Conservation (phyloP, 768 basidiomycete genomes). For the Suillus paluster region DNA sequence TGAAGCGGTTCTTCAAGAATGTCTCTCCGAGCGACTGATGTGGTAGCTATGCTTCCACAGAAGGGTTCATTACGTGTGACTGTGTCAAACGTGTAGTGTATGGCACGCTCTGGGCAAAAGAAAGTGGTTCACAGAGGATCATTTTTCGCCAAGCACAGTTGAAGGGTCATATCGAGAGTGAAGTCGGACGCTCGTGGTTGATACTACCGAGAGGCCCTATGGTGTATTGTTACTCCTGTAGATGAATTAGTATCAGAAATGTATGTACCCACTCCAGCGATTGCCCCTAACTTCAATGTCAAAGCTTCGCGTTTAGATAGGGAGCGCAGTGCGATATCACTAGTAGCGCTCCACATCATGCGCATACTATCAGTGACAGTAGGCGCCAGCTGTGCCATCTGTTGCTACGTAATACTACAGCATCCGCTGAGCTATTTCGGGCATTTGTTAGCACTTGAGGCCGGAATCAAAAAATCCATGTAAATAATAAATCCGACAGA, state of each 20-base stretch:
- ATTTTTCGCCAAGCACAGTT: slow-evolving; percentile 25
- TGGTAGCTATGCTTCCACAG: slow-evolving; percentile 22
- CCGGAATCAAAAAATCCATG: slow-evolving; percentile 5
- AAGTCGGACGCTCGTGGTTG: not conserved
- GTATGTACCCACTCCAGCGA: not conserved
- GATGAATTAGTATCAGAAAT: not conserved
- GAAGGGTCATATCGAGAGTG: slow-evolving; percentile 21
- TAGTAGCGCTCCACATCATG: not conserved
- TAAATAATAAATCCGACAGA: slow-evolving; percentile 7
- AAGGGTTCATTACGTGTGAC: slow-evolving; percentile 6
- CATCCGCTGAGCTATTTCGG: not conserved
- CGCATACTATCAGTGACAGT: not conserved
- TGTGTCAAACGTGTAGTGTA: slow-evolving; percentile 26
- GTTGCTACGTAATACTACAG: slow-evolving; percentile 9
- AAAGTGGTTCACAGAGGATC: slow-evolving; percentile 34
- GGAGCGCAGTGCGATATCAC: not conserved
- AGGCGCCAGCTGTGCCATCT: not conserved
- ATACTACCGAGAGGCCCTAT: not conserved
- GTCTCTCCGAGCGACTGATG: slow-evolving; percentile 29
- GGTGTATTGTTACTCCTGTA: not conserved
- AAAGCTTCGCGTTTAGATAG: not conserved
- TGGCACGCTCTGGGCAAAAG: slow-evolving; percentile 11
- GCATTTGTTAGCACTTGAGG: not conserved
- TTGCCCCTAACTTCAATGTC: not conserved
- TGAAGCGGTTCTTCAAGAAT: slow-evolving; percentile 25